Evolutionary conservation across 768 basidiomycete species (phyloP).

Genomic region (Psilocybe azurescens): DNA sequence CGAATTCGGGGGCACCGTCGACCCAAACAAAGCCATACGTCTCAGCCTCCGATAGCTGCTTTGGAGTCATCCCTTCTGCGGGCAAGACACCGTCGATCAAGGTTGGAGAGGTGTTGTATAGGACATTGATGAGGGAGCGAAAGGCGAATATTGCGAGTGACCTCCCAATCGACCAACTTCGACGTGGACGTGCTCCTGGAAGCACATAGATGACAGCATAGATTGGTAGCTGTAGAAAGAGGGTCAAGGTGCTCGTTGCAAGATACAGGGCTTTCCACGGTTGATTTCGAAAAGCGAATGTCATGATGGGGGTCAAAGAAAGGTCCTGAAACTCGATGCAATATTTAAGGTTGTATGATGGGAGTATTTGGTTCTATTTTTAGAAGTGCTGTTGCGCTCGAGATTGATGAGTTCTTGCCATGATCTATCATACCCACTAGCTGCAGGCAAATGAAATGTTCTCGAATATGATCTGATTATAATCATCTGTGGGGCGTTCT

Average conservation of each 20-base stretch:
- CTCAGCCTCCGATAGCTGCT: not conserved
- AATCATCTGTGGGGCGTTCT: too few species aligned
- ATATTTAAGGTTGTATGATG: not conserved
- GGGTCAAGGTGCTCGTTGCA: not conserved
- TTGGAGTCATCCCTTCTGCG: not conserved
- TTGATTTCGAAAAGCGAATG: slow-evolving; percentile 6
- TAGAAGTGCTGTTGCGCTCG: too few species aligned
- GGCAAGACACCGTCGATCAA: not conserved
- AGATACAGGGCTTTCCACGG: slow-evolving; percentile 7
- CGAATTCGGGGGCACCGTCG: not conserved
- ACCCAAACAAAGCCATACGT: slow-evolving; percentile 12
- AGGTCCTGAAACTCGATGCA: not conserved
- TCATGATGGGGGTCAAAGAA: not conserved
- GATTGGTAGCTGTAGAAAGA: slow-evolving; percentile 5
- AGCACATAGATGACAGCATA: slow-evolving; percentile 2
- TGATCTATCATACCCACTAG: too few species aligned
- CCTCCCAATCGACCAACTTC: slow-evolving; percentile 6
- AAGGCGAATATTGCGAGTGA: not conserved
- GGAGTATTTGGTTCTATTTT: not conserved
- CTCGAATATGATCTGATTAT: too few species aligned
- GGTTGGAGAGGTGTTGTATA: not conserved
- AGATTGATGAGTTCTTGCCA: too few species aligned
- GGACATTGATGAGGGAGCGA: not conserved
- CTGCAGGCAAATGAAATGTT: too few species aligned
- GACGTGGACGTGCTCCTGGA: slow-evolving; percentile 6